phyloP scores from a whole-genome alignment of 192 early-diverging fungal genomes.

The Neocallimastix lanati region DNA sequence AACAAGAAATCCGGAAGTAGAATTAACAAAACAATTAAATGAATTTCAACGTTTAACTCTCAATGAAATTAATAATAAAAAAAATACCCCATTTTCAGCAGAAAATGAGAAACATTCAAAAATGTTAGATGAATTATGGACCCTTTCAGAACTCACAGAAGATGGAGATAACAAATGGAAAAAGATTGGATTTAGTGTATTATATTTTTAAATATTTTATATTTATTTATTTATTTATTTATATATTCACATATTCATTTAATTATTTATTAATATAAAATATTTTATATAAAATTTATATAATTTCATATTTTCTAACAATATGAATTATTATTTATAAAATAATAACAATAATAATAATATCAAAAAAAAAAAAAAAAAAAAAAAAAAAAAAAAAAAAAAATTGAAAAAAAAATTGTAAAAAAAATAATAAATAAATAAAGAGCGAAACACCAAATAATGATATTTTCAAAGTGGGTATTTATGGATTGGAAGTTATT shows the following conservation, averaged over 20 bases:
- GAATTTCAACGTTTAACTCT: constrained; percentile 48
- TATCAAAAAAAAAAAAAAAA: neutral
- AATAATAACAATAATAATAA: no score
- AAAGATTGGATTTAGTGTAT: constrained; percentile 47
- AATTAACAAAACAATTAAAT: constrained; percentile 31
- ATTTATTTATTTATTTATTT: no score
- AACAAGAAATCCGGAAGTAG: constrained; percentile 25
- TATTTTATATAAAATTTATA: no score
- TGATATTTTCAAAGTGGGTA: constrained; percentile 37
- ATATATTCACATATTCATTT: no score
- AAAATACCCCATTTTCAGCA: constrained; percentile 21
- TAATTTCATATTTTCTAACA: neutral
- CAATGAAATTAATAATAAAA: constrained; percentile 26
- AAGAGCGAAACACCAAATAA: constrained; percentile 36
- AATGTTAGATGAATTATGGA: constrained; percentile 36
- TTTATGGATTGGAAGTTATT: constrained; percentile 45
- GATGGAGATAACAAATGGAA: constrained; percentile 29
- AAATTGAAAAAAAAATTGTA: neutral
- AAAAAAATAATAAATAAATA: neutral
- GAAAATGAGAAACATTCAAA: constrained; percentile 25
- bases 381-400: neutral
- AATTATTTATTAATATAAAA: neutral
- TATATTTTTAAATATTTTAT: no score
- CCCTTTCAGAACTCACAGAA: constrained; percentile 11
- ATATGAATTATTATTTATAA: no score